Conservation (phyloP, 2,329 filamentous ascomycete species). For the Fusarium hostae region DNA sequence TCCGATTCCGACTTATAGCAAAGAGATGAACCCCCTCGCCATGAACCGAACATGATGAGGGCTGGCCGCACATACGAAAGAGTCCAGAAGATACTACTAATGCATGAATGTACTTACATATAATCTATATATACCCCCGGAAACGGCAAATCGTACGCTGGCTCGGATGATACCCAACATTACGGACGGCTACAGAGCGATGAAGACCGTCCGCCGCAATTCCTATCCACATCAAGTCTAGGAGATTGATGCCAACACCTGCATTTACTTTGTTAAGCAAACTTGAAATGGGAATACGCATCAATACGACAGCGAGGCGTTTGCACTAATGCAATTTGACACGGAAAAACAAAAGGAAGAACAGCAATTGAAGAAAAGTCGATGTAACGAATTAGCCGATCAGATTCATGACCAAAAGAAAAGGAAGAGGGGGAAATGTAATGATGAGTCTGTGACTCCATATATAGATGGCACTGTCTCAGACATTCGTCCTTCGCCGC, state of each 20-base stretch:
- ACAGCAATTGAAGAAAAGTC: background rate
- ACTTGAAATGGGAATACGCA: constrained; percentile 7
- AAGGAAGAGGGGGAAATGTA: background rate
- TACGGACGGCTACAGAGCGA: background rate
- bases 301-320: constrained; percentile 32
- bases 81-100: constrained; percentile 10
- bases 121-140: constrained; percentile 24
- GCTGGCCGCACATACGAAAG: background rate
- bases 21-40: constrained; percentile 63
- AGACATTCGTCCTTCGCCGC: constrained; percentile 3
- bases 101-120: constrained; percentile 7
- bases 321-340: constrained; percentile 13
- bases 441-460: constrained; percentile 28
- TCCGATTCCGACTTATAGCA: constrained; percentile 47
- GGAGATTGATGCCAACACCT: constrained; percentile 13
- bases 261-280: constrained; percentile 32
- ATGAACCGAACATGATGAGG: constrained; percentile 65
- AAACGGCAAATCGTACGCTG: background rate
- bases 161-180: background rate
- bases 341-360: background rate
- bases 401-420: background rate
- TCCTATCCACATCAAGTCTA: background rate
- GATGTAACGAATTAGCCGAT: background rate
- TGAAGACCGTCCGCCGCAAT: constrained; percentile 1
- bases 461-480: constrained; percentile 15